Conservation (phyloP, 1,139 yeast species). For the Diutina scorzettiae region DNA sequence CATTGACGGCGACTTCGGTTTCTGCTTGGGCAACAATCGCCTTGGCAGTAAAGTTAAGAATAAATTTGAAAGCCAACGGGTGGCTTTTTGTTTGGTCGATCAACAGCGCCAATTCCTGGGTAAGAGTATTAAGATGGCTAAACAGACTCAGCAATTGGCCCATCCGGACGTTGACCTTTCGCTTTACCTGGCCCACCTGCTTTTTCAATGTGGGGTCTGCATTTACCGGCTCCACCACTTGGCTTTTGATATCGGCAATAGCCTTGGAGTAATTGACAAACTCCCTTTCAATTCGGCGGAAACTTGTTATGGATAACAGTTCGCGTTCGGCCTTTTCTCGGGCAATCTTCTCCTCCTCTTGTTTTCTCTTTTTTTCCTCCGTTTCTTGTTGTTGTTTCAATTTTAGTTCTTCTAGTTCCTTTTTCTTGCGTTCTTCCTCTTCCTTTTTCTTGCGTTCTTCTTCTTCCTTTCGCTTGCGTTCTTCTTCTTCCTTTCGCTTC, state of each 20-base stretch:
- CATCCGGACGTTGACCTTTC: constrained; percentile 76
- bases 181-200: constrained; percentile 33
- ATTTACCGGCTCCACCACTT: constrained; percentile 39
- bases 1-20: constrained; percentile 74
- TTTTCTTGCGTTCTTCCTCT: constrained; percentile 9
- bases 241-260: constrained; percentile 46
- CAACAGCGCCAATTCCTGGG: constrained; percentile 36
- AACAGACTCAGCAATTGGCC: constrained; percentile 79
- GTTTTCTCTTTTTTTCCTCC: constrained; percentile 7
- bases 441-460: constrained; percentile 11
- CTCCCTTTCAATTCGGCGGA: constrained; percentile 27
- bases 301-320: constrained; percentile 19
- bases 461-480: constrained; percentile 4
- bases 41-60: constrained; percentile 71
- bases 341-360: constrained; percentile 8
- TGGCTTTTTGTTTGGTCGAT: constrained; percentile 30
- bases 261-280: constrained; percentile 42
- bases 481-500: constrained; percentile 9
- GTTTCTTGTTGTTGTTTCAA: constrained; percentile 9
- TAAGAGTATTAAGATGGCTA: constrained; percentile 43
- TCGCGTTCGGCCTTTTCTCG: constrained; percentile 9
- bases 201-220: constrained; percentile 31
- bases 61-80: constrained; percentile 46
- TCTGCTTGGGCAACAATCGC: constrained; percentile 86
- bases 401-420: constrained; percentile 8